These are phyloP conservation scores for Cercospora zeina DNA, from an alignment of 2,329 filamentous ascomycete species.

Conservation along the genomic window DNA sequence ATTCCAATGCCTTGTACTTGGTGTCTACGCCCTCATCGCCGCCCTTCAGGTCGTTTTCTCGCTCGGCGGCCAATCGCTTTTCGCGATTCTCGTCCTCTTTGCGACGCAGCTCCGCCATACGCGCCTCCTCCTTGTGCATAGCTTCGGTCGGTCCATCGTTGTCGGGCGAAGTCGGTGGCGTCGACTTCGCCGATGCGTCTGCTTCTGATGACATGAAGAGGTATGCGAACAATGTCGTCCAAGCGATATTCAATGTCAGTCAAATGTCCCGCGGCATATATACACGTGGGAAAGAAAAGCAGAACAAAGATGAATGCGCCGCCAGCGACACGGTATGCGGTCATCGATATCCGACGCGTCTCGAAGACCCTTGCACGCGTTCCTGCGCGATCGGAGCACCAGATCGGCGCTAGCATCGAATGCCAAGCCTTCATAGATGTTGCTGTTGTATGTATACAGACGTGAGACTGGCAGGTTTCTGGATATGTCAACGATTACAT, in stretches of 20 bases:
- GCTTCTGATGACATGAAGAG: slow-evolving; percentile 27
- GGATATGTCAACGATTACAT: too few relatives aligned
- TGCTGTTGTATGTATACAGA: too few relatives aligned
- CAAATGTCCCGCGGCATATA: background rate
- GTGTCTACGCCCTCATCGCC: slow-evolving; percentile 50
- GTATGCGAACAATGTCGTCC: background rate
- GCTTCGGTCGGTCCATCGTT: slow-evolving; percentile 41
- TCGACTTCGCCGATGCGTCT: slow-evolving; percentile 31
- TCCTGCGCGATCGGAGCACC: background rate
- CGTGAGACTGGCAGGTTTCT: too few relatives aligned
- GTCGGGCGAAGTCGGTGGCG: slow-evolving; percentile 42
- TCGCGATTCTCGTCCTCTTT: slow-evolving; percentile 50
- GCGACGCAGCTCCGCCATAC: slow-evolving; percentile 46
- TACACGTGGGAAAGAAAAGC: background rate
- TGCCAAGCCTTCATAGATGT: too few relatives aligned
- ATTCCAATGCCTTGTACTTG: slow-evolving; percentile 56
- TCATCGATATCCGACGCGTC: slow-evolving; percentile 3
- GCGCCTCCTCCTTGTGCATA: slow-evolving; percentile 51
- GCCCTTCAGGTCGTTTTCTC: slow-evolving; percentile 50
- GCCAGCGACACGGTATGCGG: slow-evolving; percentile 8
- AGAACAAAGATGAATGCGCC: background rate
- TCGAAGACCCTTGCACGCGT: slow-evolving; percentile 3
- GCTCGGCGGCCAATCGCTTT: slow-evolving; percentile 47
- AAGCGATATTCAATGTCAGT: background rate
- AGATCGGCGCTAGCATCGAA: slow-evolving; percentile 7